A percentile compares a stretch with the other conserved stretches of the same genome.
These are phyloP conservation scores for Penicillium sp. DNA, from an alignment of 2,329 filamentous ascomycete genomes.

Conservation along the genomic window DNA sequence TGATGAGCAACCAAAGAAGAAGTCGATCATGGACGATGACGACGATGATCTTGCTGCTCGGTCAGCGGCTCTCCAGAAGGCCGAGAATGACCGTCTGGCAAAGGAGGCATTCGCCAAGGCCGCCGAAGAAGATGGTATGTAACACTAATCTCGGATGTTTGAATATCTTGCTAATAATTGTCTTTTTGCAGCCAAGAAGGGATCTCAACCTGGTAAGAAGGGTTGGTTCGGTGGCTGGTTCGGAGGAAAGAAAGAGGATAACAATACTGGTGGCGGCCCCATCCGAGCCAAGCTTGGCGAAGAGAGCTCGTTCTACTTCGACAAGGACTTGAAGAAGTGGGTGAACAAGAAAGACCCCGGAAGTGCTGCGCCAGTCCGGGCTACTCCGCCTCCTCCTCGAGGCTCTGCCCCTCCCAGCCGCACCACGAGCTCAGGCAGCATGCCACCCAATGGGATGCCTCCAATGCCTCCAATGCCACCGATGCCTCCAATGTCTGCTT, in stretches of 20 bases:
- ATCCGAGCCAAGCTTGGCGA: constrained; percentile 93
- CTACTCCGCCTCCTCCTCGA: constrained; percentile 78
- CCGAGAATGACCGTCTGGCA: constrained; percentile 69
- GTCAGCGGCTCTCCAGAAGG: constrained; percentile 55
- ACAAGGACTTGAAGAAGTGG: constrained; percentile 96
- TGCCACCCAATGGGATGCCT: constrained; percentile 47
- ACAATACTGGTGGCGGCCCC: constrained; percentile 51
- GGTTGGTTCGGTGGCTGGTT: constrained; percentile 90
- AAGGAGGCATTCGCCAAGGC: constrained; percentile 84
- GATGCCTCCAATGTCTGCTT: constrained; percentile 15
- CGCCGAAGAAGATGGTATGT: constrained; percentile 67
- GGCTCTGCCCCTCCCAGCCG: constrained; percentile 53
- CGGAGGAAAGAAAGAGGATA: constrained; percentile 59
- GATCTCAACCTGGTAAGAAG: constrained; percentile 40
- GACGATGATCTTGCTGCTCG: constrained; percentile 65
- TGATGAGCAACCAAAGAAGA: constrained; percentile 68
- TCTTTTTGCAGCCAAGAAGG: constrained; percentile 38
- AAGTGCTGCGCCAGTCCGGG: constrained; percentile 60
- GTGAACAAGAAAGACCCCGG: constrained; percentile 87
- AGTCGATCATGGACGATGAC: constrained; percentile 79
- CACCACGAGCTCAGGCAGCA: constrained; percentile 57
- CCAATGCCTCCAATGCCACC: constrained; percentile 28
- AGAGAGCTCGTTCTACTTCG: constrained; percentile 88
- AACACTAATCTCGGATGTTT: not conserved
- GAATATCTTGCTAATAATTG: constrained; percentile 48